These are phyloP conservation scores for Pseudogymnoascus sp. DNA, from an alignment of 2,329 filamentous ascomycete species.

Conservation along the genomic window DNA sequence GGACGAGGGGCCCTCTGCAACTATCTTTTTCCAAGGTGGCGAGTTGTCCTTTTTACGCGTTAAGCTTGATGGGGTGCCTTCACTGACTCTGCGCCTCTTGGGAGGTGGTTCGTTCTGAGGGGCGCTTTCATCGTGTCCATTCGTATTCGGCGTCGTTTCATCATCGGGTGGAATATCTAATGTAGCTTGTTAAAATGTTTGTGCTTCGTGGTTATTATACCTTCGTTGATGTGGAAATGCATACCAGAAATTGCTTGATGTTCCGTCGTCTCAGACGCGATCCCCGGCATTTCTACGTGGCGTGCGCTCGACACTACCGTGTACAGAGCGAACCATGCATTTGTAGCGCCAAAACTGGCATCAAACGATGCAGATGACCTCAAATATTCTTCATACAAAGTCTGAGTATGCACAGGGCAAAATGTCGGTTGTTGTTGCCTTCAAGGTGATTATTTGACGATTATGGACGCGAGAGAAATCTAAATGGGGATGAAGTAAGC, in stretches of 20 bases:
- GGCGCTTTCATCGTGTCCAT: slow-evolving; percentile 24
- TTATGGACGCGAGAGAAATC: slow-evolving; percentile 9
- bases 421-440: slow-evolving; percentile 32
- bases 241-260: slow-evolving; percentile 26
- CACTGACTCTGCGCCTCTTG: slow-evolving; percentile 59
- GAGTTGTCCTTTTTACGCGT: slow-evolving; percentile 54
- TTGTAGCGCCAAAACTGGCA: slow-evolving; percentile 47
- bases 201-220: not conserved
- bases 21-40: slow-evolving; percentile 87
- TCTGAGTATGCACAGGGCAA: slow-evolving; percentile 50
- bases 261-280: slow-evolving; percentile 28
- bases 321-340: slow-evolving; percentile 52
- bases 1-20: slow-evolving; percentile 79
- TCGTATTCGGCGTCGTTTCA: slow-evolving; percentile 24
- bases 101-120: slow-evolving; percentile 43
- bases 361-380: slow-evolving; percentile 44
- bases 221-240: slow-evolving; percentile 8
- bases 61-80: slow-evolving; percentile 36
- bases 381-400: slow-evolving; percentile 39
- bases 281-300: slow-evolving; percentile 30
- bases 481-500: slow-evolving; percentile 13
- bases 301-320: slow-evolving; percentile 34
- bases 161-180: slow-evolving; percentile 21
- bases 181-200: not conserved
- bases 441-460: slow-evolving; percentile 4